Conservation (phyloP, 345 rosid genomes). For the Eutrema japonicum region DNA sequence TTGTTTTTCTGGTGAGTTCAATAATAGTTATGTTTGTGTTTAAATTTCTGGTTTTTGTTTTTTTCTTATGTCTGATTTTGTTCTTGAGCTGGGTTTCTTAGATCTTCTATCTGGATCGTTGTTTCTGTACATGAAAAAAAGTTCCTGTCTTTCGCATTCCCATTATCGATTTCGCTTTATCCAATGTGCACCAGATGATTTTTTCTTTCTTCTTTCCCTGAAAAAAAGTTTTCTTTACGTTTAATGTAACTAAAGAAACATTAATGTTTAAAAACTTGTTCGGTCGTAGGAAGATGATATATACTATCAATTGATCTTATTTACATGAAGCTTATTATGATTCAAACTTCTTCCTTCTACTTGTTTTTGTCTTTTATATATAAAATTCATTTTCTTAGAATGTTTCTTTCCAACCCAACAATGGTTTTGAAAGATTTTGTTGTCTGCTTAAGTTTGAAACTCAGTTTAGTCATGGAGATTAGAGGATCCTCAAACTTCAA, state of each 20-base stretch:
- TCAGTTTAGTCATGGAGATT: neutral
- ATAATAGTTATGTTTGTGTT: neutral
- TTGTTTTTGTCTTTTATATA: neutral
- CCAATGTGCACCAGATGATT: conserved; percentile 5
- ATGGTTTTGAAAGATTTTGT: neutral
- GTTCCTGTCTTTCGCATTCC: conserved; percentile 6
- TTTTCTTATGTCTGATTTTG: neutral
- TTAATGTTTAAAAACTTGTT: neutral
- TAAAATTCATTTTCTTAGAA: neutral
- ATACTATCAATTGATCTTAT: neutral
- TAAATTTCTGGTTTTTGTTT: neutral
- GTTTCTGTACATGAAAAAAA: neutral
- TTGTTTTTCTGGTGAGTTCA: conserved; percentile 6
- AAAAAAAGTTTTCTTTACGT: neutral
- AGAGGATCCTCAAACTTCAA: conserved; percentile 17
- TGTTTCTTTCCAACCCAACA: conserved; percentile 22
- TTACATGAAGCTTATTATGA: neutral
- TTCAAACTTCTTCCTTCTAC: neutral
- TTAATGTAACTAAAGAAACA: too few species aligned
- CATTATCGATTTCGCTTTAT: conserved; percentile 13
- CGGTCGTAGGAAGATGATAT: neutral
- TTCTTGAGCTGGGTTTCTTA: conserved; percentile 12
- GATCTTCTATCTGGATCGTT: conserved; percentile 25
- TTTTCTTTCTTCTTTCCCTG: neutral
- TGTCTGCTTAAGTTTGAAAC: conserved; percentile 4